These are phyloP conservation scores for Fusarium austroafricanum DNA, from an alignment of 2,329 filamentous ascomycete species.

Conservation along the genomic window DNA sequence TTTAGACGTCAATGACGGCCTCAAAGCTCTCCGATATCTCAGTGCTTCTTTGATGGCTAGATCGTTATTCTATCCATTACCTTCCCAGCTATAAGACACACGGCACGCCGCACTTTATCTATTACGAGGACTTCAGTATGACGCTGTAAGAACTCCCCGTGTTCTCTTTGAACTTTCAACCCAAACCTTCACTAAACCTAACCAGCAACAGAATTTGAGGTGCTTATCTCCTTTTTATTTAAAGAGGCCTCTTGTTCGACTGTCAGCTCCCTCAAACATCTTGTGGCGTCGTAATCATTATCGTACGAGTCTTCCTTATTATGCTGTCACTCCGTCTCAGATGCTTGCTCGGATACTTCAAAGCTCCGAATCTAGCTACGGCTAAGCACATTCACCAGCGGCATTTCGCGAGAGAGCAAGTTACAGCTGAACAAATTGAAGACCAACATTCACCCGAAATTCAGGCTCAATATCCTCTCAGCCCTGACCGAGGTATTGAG, in stretches of 20 bases:
- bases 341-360: background rate
- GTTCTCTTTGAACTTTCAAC: too few species aligned
- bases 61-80: too few species aligned
- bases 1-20: too few species aligned
- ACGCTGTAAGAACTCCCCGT: too few species aligned
- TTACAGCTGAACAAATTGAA: background rate
- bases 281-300: background rate
- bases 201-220: background rate
- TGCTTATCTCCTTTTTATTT: background rate
- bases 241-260: background rate
- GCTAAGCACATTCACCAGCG: background rate
- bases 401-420: background rate
- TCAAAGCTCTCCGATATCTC: too few species aligned
- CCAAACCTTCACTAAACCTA: background rate
- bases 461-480: background rate
- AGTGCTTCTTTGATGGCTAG: too few species aligned
- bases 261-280: background rate
- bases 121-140: too few species aligned
- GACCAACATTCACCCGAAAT: background rate
- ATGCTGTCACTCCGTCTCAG: background rate
- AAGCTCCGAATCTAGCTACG: background rate
- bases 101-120: too few species aligned
- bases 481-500: background rate
- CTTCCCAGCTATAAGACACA: too few species aligned
- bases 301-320: background rate